Evolutionary conservation across 2,329 filamentous ascomycete species (phyloP).

Genomic region (Scedosporium minutisporum): DNA sequence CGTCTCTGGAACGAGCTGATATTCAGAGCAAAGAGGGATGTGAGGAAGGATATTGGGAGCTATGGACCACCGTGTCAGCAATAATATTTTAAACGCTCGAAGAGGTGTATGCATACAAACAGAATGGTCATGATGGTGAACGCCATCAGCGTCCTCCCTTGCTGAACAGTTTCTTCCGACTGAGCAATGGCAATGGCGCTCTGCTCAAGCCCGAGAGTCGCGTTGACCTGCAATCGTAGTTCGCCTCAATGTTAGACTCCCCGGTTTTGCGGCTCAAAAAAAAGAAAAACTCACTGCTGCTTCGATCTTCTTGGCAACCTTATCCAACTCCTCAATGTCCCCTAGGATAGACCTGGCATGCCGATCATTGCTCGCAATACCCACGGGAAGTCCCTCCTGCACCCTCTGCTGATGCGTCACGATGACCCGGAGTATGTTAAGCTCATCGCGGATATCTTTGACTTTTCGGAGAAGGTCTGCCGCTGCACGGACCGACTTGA

Average conservation of each 20-base stretch:
- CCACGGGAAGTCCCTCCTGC: background rate
- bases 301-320: constrained; percentile 10
- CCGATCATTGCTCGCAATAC: background rate
- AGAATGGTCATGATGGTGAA: constrained; percentile 13
- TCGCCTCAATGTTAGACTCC: background rate
- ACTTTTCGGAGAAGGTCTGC: constrained; percentile 10
- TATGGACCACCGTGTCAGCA: background rate
- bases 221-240: constrained; percentile 6
- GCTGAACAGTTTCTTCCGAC: constrained; percentile 6
- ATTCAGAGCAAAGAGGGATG: constrained; percentile 12
- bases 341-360: constrained; percentile 7
- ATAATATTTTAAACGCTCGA: background rate
- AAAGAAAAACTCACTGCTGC: constrained; percentile 6
- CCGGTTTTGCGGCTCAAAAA: background rate
- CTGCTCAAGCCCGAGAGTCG: constrained; percentile 11
- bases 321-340: constrained; percentile 13
- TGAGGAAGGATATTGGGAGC: constrained; percentile 12
- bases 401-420: constrained; percentile 9
- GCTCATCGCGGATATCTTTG: constrained; percentile 16
- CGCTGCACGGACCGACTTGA: constrained; percentile 5
- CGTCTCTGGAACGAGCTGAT: constrained; percentile 8
- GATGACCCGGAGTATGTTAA: constrained; percentile 12
- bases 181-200: constrained; percentile 11
- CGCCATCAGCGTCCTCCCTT: constrained; percentile 11
- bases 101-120: constrained; percentile 9